These are phyloP conservation scores for Colletotrichum kahawae DNA, from an alignment of 2,329 filamentous ascomycete genomes.

Conservation along the genomic window DNA sequence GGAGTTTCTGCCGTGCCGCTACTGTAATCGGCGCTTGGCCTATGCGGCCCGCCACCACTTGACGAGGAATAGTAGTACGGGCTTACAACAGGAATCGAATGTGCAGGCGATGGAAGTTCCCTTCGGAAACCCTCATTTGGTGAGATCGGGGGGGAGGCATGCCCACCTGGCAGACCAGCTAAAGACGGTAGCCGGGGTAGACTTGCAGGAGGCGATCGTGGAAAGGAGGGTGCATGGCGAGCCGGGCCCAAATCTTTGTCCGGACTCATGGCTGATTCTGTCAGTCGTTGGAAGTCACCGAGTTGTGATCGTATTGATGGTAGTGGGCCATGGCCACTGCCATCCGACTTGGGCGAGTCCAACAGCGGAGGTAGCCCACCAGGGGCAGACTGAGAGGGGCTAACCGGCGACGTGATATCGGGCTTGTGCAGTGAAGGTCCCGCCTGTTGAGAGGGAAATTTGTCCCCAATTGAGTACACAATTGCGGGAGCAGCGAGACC, in stretches of 20 bases:
- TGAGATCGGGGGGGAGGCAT: constrained; percentile 52
- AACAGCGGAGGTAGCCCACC: constrained; percentile 42
- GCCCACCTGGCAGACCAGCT: constrained; percentile 1
- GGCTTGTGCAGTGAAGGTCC: background rate
- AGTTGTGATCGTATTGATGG: constrained; percentile 44
- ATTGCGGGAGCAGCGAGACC: constrained; percentile 11
- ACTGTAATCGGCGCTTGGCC: constrained; percentile 46
- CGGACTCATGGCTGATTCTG: constrained; percentile 32
- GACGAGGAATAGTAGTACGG: constrained; percentile 40
- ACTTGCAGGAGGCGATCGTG: constrained; percentile 39
- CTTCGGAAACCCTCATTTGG: constrained; percentile 51
- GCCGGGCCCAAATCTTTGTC: constrained; percentile 35
- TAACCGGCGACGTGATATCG: constrained; percentile 5
- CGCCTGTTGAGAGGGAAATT: background rate
- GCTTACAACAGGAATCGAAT: constrained; percentile 42
- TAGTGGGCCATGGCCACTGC: constrained; percentile 36
- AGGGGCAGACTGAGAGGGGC: constrained; percentile 11
- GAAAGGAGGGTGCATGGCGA: constrained; percentile 30
- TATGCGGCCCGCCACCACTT: constrained; percentile 36
- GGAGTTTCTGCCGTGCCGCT: constrained; percentile 52
- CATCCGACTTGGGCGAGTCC: constrained; percentile 38
- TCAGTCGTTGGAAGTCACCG: constrained; percentile 36
- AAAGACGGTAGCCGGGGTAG: constrained; percentile 36
- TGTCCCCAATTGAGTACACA: constrained; percentile 5
- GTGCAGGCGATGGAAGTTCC: constrained; percentile 52